Evolutionary conservation across 202 grass and related monocot genomes (phyloP).

Genomic region (Zoysia matrella): DNA sequence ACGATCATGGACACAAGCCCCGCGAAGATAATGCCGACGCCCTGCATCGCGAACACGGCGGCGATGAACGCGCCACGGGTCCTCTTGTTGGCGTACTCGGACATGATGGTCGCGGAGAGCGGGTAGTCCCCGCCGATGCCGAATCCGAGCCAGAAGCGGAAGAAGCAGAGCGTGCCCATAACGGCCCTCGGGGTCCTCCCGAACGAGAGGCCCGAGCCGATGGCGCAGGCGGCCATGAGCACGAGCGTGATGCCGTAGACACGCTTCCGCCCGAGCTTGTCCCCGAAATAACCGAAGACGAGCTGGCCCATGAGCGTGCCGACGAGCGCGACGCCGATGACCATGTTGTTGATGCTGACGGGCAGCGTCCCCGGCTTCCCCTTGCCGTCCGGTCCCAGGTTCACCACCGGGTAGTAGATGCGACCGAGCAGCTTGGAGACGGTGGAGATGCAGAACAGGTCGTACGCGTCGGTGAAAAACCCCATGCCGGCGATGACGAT

Average conservation of each 20-base stretch:
- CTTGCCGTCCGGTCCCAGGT: no score
- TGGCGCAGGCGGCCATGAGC: constrained; percentile 51
- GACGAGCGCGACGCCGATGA: constrained; percentile 54
- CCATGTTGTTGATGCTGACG: not conserved
- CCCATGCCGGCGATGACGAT: constrained; percentile 34
- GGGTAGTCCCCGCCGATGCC: constrained; percentile 53
- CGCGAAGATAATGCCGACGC: constrained; percentile 50
- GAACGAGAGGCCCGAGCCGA: constrained; percentile 57
- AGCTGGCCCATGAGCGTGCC: constrained; percentile 63
- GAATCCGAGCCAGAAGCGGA: constrained; percentile 8
- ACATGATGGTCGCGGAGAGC: constrained; percentile 40
- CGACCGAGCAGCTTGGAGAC: constrained; percentile 51
- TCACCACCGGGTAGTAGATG: no score
- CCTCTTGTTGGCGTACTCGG: constrained; percentile 44
- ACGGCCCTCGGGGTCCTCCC: constrained; percentile 7
- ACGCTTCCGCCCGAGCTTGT: constrained; percentile 59
- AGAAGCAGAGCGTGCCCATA: no score
- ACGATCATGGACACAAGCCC: constrained; percentile 62
- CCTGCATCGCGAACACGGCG: constrained; percentile 33
- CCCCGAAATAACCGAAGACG: constrained; percentile 66
- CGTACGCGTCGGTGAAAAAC: constrained; percentile 88
- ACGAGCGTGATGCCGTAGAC: constrained; percentile 65
- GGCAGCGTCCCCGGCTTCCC: constrained; percentile 35
- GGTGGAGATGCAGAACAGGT: constrained; percentile 70
- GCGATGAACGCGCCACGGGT: constrained; percentile 41